A percentile compares a stretch with the other conserved stretches of the same genome.
Conservation (phyloP, 768 basidiomycete species). For the Panaeolus cyanescens region DNA sequence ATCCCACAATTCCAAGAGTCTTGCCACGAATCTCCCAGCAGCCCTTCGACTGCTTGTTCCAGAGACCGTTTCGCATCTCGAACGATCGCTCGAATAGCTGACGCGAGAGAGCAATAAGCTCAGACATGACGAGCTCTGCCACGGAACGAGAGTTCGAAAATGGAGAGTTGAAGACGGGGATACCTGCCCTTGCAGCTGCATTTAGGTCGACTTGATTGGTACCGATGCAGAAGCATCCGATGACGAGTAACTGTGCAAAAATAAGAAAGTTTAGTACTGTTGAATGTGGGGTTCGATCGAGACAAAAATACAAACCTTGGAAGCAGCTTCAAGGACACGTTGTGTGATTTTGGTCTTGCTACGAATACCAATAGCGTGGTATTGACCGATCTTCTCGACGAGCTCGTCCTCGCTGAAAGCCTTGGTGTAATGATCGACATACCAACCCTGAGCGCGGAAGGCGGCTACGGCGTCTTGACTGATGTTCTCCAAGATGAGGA, state of each 20-base stretch:
- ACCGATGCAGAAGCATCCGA: conserved; percentile 99
- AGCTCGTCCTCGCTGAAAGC: conserved; percentile 95
- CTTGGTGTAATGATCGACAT: conserved; percentile 86
- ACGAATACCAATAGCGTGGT: conserved; percentile 95
- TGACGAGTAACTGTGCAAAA: conserved; percentile 75
- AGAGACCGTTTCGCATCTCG: conserved; percentile 87
- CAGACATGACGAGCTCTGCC: conserved; percentile 94
- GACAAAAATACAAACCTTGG: conserved; percentile 58
- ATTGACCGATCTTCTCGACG: conserved; percentile 74
- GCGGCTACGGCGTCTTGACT: conserved; percentile 83
- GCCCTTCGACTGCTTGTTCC: conserved; percentile 98
- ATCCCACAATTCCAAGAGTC: conserved; percentile 96
- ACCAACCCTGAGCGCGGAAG: conserved; percentile 83
- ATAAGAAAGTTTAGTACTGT: background rate
- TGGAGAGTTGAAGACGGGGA: conserved; percentile 99
- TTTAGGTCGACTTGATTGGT: conserved; percentile 95
- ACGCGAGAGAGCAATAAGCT: conserved; percentile 91
- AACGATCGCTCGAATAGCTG: conserved; percentile 88
- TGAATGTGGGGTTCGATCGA: background rate
- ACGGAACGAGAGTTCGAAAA: conserved; percentile 99
- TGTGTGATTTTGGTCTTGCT: conserved; percentile 97
- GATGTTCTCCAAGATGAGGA: conserved; percentile 95
- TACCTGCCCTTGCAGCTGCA: conserved; percentile 82
- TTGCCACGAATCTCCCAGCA: conserved; percentile 99
- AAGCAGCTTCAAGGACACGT: conserved; percentile 82